Evolutionary conservation across 306 rosid genomes (phyloP).

Genomic region (Vigna radiata): DNA sequence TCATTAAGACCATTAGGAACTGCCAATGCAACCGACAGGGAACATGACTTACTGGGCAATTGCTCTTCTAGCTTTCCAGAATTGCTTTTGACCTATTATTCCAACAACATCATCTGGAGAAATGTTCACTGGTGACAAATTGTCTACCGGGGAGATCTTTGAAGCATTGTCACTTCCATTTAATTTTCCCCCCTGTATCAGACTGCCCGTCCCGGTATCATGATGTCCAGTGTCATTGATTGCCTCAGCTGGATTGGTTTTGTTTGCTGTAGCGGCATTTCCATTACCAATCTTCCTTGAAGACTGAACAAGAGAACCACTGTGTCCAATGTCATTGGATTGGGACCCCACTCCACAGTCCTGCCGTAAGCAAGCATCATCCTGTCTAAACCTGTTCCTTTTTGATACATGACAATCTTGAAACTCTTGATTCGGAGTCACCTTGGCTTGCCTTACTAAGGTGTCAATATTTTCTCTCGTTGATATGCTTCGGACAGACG

Average conservation of each 20-base stretch:
- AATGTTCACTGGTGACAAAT: conserved; percentile 56
- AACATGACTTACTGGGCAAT: conserved; percentile 76
- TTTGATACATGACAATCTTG: conserved; percentile 50
- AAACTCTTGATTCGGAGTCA: conserved; percentile 51
- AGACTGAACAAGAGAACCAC: conserved; percentile 55
- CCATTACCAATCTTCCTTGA: conserved; percentile 53
- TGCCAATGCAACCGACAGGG: conserved; percentile 21
- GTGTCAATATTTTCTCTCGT: conserved; percentile 54
- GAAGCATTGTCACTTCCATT: conserved; percentile 71
- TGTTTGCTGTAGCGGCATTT: conserved; percentile 45
- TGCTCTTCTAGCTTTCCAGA: conserved; percentile 97
- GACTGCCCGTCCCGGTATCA: conserved; percentile 49
- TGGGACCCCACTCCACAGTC: conserved; percentile 50
- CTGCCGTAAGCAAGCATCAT: conserved; percentile 52
- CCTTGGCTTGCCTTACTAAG: conserved; percentile 45
- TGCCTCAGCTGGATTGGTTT: conserved; percentile 52
- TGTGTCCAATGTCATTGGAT: conserved; percentile 47
- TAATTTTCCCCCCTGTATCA: conserved; percentile 49
- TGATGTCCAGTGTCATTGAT: conserved; percentile 47
- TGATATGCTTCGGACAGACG: conserved; percentile 47
- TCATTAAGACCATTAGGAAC: conserved; percentile 43
- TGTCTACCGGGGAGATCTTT: conserved; percentile 71
- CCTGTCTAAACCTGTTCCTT: conserved; percentile 50
- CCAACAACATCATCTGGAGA: conserved; percentile 93
- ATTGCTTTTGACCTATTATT: conserved; percentile 88